These are phyloP conservation scores for Acidiella bohemica DNA, from an alignment of 495 filamentous ascomycete species.

Conservation along the genomic window DNA sequence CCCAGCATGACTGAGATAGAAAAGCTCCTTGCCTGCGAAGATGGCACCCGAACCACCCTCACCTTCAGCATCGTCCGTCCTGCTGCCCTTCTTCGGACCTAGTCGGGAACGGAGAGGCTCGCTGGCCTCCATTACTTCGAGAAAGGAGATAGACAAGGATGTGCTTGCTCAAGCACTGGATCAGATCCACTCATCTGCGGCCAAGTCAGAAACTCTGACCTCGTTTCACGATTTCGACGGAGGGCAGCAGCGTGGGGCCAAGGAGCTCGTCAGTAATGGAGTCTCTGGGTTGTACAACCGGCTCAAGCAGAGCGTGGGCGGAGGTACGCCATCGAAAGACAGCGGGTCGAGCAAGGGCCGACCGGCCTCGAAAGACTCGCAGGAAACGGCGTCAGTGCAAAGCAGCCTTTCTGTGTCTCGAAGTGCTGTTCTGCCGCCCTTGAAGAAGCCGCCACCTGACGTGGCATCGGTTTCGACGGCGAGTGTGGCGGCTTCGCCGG, in stretches of 20 bases:
- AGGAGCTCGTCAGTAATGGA: slow-evolving; percentile 32
- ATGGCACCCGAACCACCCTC: slow-evolving; percentile 19
- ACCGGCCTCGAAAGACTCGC: slow-evolving; percentile 6
- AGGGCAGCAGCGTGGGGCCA: slow-evolving; percentile 10
- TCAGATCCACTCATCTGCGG: slow-evolving; percentile 71
- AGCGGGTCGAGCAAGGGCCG: background rate
- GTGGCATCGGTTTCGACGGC: slow-evolving; percentile 4
- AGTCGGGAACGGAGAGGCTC: slow-evolving; percentile 47
- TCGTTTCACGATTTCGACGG: slow-evolving; percentile 73
- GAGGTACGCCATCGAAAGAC: slow-evolving; percentile 7
- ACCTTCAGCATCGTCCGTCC: slow-evolving; percentile 18
- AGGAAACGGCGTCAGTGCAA: slow-evolving; percentile 15
- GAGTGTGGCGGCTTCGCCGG: slow-evolving; percentile 10
- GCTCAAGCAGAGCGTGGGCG: slow-evolving; percentile 29
- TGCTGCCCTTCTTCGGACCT: slow-evolving; percentile 21
- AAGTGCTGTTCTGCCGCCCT: background rate
- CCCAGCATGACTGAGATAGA: background rate
- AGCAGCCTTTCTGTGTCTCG: slow-evolving; percentile 4
- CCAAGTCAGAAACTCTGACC: slow-evolving; percentile 63
- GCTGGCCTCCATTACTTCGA: slow-evolving; percentile 45
- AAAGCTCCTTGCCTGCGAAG: background rate
- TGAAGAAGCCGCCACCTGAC: slow-evolving; percentile 4
- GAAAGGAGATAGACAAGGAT: slow-evolving; percentile 50
- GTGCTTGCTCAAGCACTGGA: slow-evolving; percentile 61
- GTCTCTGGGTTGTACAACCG: slow-evolving; percentile 76